Base-by-base conservation (phyloP, 768 basidiomycete genomes). In the Lepiota venenata region DNA sequence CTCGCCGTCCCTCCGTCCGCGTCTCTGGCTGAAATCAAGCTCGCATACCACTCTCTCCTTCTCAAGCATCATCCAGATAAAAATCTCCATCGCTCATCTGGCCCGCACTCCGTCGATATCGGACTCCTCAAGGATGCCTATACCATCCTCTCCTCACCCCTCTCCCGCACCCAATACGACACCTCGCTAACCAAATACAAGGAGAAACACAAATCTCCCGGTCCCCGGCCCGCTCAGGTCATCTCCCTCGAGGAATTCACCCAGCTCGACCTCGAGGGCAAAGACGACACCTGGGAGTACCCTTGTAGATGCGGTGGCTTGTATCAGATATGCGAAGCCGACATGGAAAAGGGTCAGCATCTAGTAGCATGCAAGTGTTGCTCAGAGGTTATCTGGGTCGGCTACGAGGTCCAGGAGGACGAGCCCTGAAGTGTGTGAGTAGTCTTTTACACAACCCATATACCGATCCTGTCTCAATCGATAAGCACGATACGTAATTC, bases 361-460 rank as follows among this genome's bases (percentile, higher is more conserved):
- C 74, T 93, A 5, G 71, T 91, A 9, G 83, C 78, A 1, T 93
- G 91, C 59, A 79, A 70, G 51, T 80, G 81, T 50, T 93, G 91
- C 64, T 93, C 91, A 14, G 91, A 93, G 67, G 82, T 81, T 8
- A 73, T 93, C 1, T 93, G 90, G 88, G 87, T 84, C n/a, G 91
- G 91, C 1, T 93, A 91, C 61, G 86, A 93, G 67, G 62, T 78
- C 11, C 71, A 65, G 16, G 72, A 74, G 18, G 46, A 36, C 10
- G 37, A 54, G 32, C 25, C 25, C 25, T 25, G 25, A 5, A 25
- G 32, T 32, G 32, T n/a, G n/a, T n/a, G n/a, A n/a, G n/a, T n/a
- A 32, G 32, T 32, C 9, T 32, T 32, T 9, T 32, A 32, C 32
- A 32, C 10, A n/a, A 32, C 10, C 6, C 32, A 32, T 11, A 32